Evolutionary conservation across 306 rosid species (phyloP), one percentile per base, ranked within the genome.

Genomic region (Castanea sativa): DNA sequence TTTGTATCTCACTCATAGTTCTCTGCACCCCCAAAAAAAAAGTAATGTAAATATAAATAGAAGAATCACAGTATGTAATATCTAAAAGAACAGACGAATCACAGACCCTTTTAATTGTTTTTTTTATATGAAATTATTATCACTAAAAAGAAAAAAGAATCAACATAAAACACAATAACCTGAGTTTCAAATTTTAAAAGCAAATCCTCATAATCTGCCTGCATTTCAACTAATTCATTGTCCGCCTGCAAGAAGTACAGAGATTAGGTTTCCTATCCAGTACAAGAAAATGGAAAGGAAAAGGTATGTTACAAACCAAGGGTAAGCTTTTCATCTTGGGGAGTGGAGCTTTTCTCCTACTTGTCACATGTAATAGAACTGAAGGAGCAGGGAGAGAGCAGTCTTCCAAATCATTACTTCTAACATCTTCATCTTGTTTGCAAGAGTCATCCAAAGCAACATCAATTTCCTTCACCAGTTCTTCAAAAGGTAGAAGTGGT

Each of bases 401-500:
- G 61, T 83, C 83, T 80, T 80, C 84, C 32, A 75, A 60, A 38
- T 74, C 73, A 63, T 72, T 86, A 23, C 27, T 81, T 55, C 27
- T 78, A 81, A 75, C 58, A 67, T 85, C 84, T 69, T 86, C 93
- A 41, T 77, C 91, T 79, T 73, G 85, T 79, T 76, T 82, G 79
- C 56, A 72, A 69, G 85, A 82, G 69, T 85, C 84, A 12, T 80
- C 89, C 84, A 57, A 72, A 71, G 81, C 53, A 82, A 69, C 83
- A 71, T 88, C 88, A 75, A 61, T 84, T 68, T 82, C 91, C 70
- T 85, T 58, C 84, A 86, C 74, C 79, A 92, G 88, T 80, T 90
- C 96, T 56, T 91, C 83, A 11, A 95, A 95, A 64, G 96, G 89
- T 85, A 92, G 84, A 85, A 95, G 99, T 18, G 91, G 98, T 76